phyloP scores from a whole-genome alignment of 352 stramenopile genomes.

The Phytophthora hibernalis region DNA sequence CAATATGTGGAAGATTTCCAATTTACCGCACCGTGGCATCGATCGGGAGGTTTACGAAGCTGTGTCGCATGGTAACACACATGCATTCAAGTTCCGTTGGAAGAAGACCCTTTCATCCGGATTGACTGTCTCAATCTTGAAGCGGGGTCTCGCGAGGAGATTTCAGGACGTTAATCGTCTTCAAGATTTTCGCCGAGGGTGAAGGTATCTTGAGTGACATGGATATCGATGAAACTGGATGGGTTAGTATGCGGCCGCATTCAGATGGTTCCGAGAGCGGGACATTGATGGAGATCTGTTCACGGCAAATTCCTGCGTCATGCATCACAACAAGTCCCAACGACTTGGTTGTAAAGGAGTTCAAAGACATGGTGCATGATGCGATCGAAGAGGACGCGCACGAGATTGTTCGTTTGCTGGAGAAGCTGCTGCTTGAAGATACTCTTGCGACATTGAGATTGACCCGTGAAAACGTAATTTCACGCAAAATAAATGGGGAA shows the following conservation, averaged over 20 bases:
- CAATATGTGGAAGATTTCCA: constrained; percentile 13
- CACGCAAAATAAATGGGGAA: too few species aligned
- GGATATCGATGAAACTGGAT: constrained; percentile 55
- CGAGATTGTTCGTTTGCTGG: not conserved
- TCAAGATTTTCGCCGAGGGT: constrained; percentile 37
- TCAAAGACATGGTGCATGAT: constrained; percentile 5
- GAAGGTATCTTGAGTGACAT: constrained; percentile 39
- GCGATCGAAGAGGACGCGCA: constrained; percentile 4
- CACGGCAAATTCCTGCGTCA: constrained; percentile 1
- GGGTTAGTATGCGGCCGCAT: constrained; percentile 23
- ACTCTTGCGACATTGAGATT: not conserved
- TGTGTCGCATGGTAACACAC: constrained; percentile 27
- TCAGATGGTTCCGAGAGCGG: not conserved
- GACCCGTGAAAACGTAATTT: too few species aligned
- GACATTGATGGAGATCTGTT: constrained; percentile 16
- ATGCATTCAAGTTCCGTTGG: constrained; percentile 40
- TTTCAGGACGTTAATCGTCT: constrained; percentile 55
- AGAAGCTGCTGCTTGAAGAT: constrained; percentile 11
- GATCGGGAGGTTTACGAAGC: constrained; percentile 24
- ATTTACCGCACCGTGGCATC: constrained; percentile 10
- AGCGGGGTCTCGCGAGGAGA: constrained; percentile 12
- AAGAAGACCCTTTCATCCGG: constrained; percentile 11
- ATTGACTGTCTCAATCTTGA: constrained; percentile 22
- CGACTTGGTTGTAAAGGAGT: constrained; percentile 1
- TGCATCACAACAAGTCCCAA: not conserved